Evolutionary conservation across 768 basidiomycete genomes (phyloP).

Genomic region (Leccinellum luteum): DNA sequence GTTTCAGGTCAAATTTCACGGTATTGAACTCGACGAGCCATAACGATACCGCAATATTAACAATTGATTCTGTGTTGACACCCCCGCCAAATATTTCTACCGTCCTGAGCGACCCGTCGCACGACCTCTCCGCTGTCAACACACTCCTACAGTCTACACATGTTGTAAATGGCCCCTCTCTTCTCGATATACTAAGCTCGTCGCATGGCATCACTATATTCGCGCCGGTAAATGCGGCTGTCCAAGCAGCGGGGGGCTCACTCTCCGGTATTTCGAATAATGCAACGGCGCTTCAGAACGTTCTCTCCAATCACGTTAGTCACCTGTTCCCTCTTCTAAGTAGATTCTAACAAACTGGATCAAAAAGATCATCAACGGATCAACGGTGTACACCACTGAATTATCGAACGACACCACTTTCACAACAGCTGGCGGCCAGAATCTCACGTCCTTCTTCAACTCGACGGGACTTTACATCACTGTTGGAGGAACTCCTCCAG

Average conservation of each 20-base stretch:
- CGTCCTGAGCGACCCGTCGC: conserved; percentile 36
- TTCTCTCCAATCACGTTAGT: conserved; percentile 63
- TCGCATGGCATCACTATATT: conserved; percentile 64
- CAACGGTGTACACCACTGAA: conserved; percentile 58
- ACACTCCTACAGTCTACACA: conserved; percentile 14
- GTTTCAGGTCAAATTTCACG: conserved; percentile 31
- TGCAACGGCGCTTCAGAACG: conserved; percentile 38
- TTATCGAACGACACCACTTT: conserved; percentile 37
- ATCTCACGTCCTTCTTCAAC: conserved; percentile 51
- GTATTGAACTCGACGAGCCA: conserved; percentile 39
- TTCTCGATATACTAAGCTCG: conserved; percentile 31
- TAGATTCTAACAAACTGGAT: neutral
- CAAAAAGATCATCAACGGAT: conserved; percentile 60
- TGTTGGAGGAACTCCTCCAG: conserved; percentile 41
- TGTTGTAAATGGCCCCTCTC: conserved; percentile 23
- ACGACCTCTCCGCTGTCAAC: conserved; percentile 39
- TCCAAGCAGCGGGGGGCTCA: conserved; percentile 36
- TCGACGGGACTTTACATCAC: conserved; percentile 56
- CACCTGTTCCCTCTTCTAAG: neutral
- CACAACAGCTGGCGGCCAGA: conserved; percentile 58
- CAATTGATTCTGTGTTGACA: conserved; percentile 48
- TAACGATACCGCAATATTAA: conserved; percentile 44
- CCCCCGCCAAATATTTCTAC: conserved; percentile 48
- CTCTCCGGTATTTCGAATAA: conserved; percentile 41
- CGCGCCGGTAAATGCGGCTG: conserved; percentile 54